Evolutionary conservation across 768 basidiomycete genomes (phyloP).

Genomic region (Mycena vulgaris): DNA sequence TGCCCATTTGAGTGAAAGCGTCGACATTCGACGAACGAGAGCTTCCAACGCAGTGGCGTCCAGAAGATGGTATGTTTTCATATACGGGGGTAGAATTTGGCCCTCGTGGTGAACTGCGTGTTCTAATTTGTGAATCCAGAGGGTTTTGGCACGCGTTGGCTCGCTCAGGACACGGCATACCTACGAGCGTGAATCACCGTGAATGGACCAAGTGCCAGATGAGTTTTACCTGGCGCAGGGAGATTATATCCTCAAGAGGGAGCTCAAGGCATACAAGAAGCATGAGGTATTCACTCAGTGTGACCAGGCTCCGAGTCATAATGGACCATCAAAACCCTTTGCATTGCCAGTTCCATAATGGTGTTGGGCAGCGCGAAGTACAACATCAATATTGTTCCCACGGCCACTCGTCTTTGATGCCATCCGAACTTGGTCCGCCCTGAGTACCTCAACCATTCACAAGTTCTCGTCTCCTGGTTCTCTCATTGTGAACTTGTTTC

Average conservation of each 20-base stretch:
- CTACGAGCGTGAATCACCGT: neutral
- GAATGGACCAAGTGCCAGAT: no score
- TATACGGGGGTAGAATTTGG: neutral
- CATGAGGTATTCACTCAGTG: neutral
- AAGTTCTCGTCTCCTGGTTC: no score
- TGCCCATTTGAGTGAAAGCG: neutral
- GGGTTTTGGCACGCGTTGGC: neutral
- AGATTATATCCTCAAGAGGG: neutral
- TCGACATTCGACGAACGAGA: slow-evolving; percentile 1
- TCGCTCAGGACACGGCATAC: neutral
- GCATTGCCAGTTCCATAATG: no score
- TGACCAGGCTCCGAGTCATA: no score
- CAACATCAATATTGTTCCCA: no score
- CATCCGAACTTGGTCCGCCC: no score
- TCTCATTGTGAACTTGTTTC: no score
- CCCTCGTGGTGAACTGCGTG: neutral
- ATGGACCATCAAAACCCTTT: no score
- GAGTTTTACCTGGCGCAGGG: neutral
- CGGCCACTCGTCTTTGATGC: no score
- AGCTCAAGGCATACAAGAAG: slow-evolving; percentile 4
- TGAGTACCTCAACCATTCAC: no score
- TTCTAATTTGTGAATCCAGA: slow-evolving; percentile 3
- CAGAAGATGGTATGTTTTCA: neutral
- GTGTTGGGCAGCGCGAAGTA: no score
- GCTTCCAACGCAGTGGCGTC: slow-evolving; percentile 2